Evolutionary conservation across 2,329 filamentous ascomycete genomes (phyloP), one percentile per base, ranked within the genome.

Genomic region (Alternaria panax): DNA sequence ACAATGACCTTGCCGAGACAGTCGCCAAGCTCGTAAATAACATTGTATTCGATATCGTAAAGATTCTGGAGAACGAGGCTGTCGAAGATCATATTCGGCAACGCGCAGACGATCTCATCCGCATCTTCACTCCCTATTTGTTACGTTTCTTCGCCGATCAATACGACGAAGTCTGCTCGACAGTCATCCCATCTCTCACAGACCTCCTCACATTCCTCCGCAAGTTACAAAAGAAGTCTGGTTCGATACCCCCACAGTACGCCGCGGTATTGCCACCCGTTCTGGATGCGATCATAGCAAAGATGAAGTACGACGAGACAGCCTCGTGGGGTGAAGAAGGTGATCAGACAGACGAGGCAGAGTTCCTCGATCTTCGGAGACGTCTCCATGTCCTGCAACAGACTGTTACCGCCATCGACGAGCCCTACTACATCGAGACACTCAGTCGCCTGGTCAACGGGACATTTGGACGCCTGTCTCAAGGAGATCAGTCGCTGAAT

Each of bases 271-370:
- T 99, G 12, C 87, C 91, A 25, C 91, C 92, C 5, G 93, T 98
- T 52, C 82, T 99, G 58, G 92, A 97, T 76, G 92, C 93, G 54
- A 94, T 98, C 70, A 91, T 99, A 60, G 85, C 87, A 56, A 99
- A 99, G 81, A 97, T 98, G 93, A 90, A 94, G 74, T 98, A 96
- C 74, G 95, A 99, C 71, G 94, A 97, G 75, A 97, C 94, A 6
- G 91, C 92, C 1, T 90, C 87, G 20, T 98, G 94, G 94, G 94
- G 93, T 36, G 89, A 93, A 58, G 93, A 97, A 74, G 93, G 96
- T 69, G 93, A 96, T 69, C 90, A 96, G 77, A 96, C 93, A 2
- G 95, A 98, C 70, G 95, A 99, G 80, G 95, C 94, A 25, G 95
- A 99, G 76, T 99, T 99, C 70, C 92, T 96, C 74, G 95, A 99